phyloP scores from a whole-genome alignment of 768 basidiomycete species.

The Amanita rimosa region DNA sequence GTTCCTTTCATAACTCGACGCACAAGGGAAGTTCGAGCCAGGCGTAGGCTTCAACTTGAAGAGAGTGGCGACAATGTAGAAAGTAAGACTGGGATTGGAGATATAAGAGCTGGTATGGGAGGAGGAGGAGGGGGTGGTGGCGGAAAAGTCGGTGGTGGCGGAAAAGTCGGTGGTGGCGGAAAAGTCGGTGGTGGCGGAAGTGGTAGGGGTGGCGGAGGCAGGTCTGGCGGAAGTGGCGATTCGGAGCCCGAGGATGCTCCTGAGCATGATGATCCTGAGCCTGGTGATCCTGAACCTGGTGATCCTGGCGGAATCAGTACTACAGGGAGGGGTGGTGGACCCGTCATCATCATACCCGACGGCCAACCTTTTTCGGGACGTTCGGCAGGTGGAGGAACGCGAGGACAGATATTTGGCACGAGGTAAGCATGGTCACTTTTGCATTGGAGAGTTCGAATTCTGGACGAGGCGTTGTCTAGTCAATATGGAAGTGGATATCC shows the following conservation, averaged over 20 bases:
- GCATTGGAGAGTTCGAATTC: slow-evolving; percentile 7
- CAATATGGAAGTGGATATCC: slow-evolving; percentile 59
- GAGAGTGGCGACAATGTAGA: background rate
- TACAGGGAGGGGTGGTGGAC: slow-evolving; percentile 21
- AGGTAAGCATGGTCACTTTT: slow-evolving; percentile 17
- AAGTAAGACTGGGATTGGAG: background rate
- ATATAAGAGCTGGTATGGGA: background rate
- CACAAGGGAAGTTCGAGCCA: background rate
- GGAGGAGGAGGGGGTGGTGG: slow-evolving; percentile 9
- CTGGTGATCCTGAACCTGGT: no score
- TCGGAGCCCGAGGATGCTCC: no score
- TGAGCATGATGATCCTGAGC: no score
- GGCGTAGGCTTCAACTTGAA: slow-evolving; percentile 5
- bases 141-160: background rate
- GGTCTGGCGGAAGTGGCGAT: no score
- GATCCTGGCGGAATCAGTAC: no score
- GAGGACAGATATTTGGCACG: slow-evolving; percentile 31
- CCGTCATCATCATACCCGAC: slow-evolving; percentile 23
- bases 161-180: background rate
- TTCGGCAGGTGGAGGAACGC: slow-evolving; percentile 38
- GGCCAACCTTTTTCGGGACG: slow-evolving; percentile 38
- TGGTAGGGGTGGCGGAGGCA: no score
- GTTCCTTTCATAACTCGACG: slow-evolving; percentile 18
- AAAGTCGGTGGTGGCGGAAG: no score
- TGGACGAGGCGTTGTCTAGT: slow-evolving; percentile 16